Evolutionary conservation across 1,139 yeast species (phyloP).

Genomic region (Kodamaea sp.): DNA sequence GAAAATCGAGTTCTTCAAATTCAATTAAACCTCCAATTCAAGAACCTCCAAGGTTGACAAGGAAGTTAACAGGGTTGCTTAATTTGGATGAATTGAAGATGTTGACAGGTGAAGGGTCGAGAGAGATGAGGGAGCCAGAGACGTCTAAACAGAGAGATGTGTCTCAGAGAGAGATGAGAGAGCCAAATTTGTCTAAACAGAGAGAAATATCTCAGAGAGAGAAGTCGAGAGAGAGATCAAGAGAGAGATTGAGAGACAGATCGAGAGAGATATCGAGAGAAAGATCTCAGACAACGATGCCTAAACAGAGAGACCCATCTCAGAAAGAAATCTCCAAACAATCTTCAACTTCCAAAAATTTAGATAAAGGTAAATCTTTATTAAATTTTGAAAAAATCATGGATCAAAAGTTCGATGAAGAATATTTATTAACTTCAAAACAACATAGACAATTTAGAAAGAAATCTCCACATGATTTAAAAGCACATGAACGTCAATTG

Average conservation of each 20-base stretch:
- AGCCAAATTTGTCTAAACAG: neutral
- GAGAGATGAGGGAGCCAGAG: too few species aligned
- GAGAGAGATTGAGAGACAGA: neutral
- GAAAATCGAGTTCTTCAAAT: neutral
- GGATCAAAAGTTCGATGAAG: slow-evolving; percentile 16
- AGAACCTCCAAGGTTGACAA: slow-evolving; percentile 19
- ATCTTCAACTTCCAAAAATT: slow-evolving; percentile 3
- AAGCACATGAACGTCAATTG: slow-evolving; percentile 28
- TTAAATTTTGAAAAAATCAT: slow-evolving; percentile 29
- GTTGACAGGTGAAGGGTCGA: slow-evolving; percentile 4
- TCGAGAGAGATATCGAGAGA: slow-evolving; percentile 1
- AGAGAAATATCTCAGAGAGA: neutral
- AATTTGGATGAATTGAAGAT: slow-evolving; percentile 14
- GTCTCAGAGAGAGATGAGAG: neutral
- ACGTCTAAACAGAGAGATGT: slow-evolving; percentile 1
- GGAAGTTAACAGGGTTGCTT: slow-evolving; percentile 25
- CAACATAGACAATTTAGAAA: neutral
- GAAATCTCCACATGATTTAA: slow-evolving; percentile 12
- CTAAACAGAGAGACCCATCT: neutral
- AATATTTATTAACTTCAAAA: slow-evolving; percentile 3
- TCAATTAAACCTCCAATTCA: slow-evolving; percentile 13
- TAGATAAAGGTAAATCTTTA: slow-evolving; percentile 19
- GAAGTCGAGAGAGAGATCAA: neutral
- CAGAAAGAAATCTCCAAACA: neutral
- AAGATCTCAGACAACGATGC: slow-evolving; percentile 4